Evolutionary conservation across 2,329 filamentous ascomycete genomes (phyloP).

Genomic region (Claviceps purpurea): DNA sequence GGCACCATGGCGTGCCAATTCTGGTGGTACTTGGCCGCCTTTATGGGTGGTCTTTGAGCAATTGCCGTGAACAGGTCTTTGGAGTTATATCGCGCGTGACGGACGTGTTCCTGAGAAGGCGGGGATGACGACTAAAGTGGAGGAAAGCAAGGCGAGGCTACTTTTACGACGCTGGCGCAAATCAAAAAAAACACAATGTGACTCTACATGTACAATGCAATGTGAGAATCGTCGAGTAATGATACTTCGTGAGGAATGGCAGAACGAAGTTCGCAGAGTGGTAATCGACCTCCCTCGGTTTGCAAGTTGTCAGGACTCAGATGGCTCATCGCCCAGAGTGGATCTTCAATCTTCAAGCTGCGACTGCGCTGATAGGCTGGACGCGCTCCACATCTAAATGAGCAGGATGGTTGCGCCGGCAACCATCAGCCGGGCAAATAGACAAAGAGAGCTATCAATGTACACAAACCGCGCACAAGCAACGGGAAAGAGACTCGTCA

Average conservation of each 20-base stretch:
- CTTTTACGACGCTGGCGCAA: no score
- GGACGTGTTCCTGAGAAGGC: no score
- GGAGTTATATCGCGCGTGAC: not conserved
- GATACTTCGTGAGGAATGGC: not conserved
- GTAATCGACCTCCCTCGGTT: not conserved
- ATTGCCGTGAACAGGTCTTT: not conserved
- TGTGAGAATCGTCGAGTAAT: not conserved
- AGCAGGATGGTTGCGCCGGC: conserved; percentile 11
- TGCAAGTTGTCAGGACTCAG: no score
- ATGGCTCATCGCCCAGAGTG: not conserved
- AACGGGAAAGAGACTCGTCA: conserved; percentile 5
- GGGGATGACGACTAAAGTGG: not conserved
- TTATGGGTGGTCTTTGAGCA: not conserved
- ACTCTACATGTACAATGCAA: no score
- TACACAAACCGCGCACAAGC: conserved; percentile 19
- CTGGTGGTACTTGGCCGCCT: not conserved
- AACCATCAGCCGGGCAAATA: conserved; percentile 10
- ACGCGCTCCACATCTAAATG: not conserved
- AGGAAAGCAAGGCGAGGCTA: no score
- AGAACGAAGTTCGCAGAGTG: not conserved
- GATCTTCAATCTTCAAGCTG: not conserved
- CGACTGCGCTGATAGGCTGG: not conserved
- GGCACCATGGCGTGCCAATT: conserved; percentile 38
- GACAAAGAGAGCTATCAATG: conserved; percentile 10
- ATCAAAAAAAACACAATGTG: no score